These are phyloP conservation scores for Effrenium voratum DNA, from an alignment of 73 alveolate genomes.

Conservation along the genomic window DNA sequence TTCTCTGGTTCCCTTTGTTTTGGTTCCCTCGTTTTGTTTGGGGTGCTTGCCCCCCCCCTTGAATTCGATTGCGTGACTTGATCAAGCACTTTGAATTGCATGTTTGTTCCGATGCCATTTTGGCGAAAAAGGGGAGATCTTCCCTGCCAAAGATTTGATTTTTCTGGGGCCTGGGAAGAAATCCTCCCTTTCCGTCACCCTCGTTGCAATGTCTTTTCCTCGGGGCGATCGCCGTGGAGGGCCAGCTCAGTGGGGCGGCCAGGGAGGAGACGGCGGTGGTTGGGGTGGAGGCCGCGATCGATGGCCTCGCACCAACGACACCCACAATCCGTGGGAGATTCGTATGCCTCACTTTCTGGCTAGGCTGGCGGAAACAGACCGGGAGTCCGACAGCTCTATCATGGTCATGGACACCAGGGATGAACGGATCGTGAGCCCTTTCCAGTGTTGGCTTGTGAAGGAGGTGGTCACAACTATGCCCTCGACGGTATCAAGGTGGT, in stretches of 20 bases:
- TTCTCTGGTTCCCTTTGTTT: too few species aligned
- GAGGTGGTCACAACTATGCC: constrained; percentile 11
- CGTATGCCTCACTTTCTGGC: neutral
- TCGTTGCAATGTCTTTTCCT: too few species aligned
- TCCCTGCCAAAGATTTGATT: too few species aligned
- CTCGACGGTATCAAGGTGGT: constrained; percentile 21
- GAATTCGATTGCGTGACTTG: too few species aligned
- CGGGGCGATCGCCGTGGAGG: too few species aligned
- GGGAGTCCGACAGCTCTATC: neutral
- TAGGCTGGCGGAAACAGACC: neutral
- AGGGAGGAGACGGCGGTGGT: neutral
- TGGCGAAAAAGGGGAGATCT: too few species aligned
- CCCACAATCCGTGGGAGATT: constrained; percentile 17
- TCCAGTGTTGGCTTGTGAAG: neutral
- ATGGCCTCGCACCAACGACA: neutral
- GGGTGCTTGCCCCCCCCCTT: too few species aligned
- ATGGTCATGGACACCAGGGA: neutral
- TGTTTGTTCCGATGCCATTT: too few species aligned
- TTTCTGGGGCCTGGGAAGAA: too few species aligned
- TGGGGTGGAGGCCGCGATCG: neutral
- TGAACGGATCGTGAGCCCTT: neutral
- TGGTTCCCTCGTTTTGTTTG: too few species aligned
- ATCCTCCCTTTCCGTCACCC: too few species aligned
- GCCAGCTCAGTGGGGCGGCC: neutral
- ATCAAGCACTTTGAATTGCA: too few species aligned